Evolutionary conservation across 371 early-diverging fungal genomes (phyloP), one percentile per base, ranked within the genome.

Genomic region (Saksenaea oblongispora): DNA sequence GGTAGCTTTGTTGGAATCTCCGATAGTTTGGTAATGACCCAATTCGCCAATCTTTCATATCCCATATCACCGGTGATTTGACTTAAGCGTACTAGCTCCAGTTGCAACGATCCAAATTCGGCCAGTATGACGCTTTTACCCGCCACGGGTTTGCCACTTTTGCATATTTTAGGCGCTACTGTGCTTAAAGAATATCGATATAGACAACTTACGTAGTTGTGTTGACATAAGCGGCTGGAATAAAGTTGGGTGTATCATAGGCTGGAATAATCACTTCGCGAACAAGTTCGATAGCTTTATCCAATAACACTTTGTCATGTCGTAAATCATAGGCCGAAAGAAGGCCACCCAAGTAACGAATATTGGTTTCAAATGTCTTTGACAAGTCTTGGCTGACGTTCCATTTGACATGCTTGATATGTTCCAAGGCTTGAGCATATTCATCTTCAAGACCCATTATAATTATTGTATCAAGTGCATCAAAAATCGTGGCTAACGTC

Each of bases 41-140:
- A 72, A 47, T 93, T 89, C 4, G 87, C 91, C 1, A 74, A 67
- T 59, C 79, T 70, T 58, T 84, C 87, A 71, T 93, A 96, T 57
- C 70, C 76, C 7, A 76, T 69, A 63, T 92, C 76, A 1, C 86
- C 86, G 2, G 93, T 94, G 22, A 96, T 59, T 59, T 92, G 84
- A n/a, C 87, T 84, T 34, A 98, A 72, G 28, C 89, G 84, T 31
- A 91, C 93, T 69, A 94, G 89, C 70, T 98, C 98, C 18, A 98
- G 68, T 58, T 94, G 84, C 42, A 97, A 70, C 0, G 95, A 91
- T 5, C 95, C 91, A 17, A 91, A 94, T 68, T 96, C 96, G 1
- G 97, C 95, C 14, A 96, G 56, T 35, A 62, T 39, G 11, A 55
- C 14, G 18, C 31, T 55, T 36, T 22, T 15, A 62, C 26, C 34